phyloP scores from a whole-genome alignment of 495 filamentous ascomycete species.

The Neurospora tetraspora region DNA sequence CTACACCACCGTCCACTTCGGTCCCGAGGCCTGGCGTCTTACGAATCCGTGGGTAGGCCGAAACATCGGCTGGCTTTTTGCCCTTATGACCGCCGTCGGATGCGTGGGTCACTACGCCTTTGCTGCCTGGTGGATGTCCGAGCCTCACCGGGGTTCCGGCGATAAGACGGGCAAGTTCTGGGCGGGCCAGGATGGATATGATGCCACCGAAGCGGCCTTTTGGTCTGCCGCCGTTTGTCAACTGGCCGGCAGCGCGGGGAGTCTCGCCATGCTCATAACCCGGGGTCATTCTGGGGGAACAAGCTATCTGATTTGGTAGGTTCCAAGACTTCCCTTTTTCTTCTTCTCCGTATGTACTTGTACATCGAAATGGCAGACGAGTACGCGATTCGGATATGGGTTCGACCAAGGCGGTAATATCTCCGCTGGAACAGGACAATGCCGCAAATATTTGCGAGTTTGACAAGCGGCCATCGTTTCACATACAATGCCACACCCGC shows the following conservation, averaged over 20 bases:
- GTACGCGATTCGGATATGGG: not conserved
- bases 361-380: not conserved
- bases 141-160: constrained; percentile 11
- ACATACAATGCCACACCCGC: not conserved
- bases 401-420: not conserved
- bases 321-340: not conserved
- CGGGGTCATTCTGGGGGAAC: constrained; percentile 32
- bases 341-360: not conserved
- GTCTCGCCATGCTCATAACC: constrained; percentile 26
- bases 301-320: constrained; percentile 33
- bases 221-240: constrained; percentile 27
- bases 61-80: constrained; percentile 24
- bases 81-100: constrained; percentile 14
- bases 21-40: constrained; percentile 21
- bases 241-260: constrained; percentile 16
- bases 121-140: constrained; percentile 29
- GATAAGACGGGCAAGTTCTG: constrained; percentile 29
- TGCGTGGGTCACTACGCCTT: constrained; percentile 23
- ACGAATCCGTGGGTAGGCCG: constrained; percentile 24
- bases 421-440: not conserved
- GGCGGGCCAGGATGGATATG: constrained; percentile 22
- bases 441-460: not conserved
- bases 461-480: not conserved
- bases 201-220: constrained; percentile 35
- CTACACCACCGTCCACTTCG: constrained; percentile 27